Percentiles rank a stretch among this genome's conserved stretches.
Evolutionary conservation across 2,329 filamentous ascomycete genomes (phyloP).

Genomic region (Penicillium expansum): DNA sequence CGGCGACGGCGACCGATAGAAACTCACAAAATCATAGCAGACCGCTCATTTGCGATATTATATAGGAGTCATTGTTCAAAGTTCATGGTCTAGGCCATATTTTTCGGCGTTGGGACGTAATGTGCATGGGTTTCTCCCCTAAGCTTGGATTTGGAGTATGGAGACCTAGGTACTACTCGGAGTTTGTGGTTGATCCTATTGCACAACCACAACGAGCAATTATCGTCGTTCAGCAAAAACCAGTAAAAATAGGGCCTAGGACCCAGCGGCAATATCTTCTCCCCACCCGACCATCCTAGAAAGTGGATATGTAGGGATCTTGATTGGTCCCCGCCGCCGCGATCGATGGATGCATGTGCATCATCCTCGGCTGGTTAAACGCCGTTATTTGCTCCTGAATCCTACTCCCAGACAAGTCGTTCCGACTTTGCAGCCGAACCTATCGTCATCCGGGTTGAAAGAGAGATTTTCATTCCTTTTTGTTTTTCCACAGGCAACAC

Average conservation of each 20-base stretch:
- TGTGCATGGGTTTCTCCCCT: not conserved
- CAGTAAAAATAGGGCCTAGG: conserved; percentile 18
- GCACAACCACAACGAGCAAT: conserved; percentile 7
- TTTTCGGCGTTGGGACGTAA: conserved; percentile 4
- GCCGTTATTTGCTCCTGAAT: conserved; percentile 25
- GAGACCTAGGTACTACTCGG: conserved; percentile 11
- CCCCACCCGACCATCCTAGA: conserved; percentile 23
- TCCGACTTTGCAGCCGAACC: conserved; percentile 13
- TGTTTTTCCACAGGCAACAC: not conserved
- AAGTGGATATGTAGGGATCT: conserved; percentile 9
- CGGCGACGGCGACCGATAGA: conserved; percentile 2
- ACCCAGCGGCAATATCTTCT: conserved; percentile 36
- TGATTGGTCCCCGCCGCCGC: conserved; percentile 31
- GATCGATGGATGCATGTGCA: conserved; percentile 19
- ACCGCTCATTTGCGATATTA: not conserved
- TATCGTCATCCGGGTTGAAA: conserved; percentile 14
- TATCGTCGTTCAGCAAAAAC: conserved; percentile 16
- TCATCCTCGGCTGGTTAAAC: conserved; percentile 29
- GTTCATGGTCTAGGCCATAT: not conserved
- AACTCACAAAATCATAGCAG: not conserved
- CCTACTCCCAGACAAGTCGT: not conserved
- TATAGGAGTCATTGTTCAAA: not conserved
- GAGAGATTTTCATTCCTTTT: not conserved
- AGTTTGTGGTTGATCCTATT: conserved; percentile 13
- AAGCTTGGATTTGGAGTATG: not conserved